Base-by-base conservation (phyloP, 1,139 yeast genomes). In the Pneumocystis carinii region DNA sequence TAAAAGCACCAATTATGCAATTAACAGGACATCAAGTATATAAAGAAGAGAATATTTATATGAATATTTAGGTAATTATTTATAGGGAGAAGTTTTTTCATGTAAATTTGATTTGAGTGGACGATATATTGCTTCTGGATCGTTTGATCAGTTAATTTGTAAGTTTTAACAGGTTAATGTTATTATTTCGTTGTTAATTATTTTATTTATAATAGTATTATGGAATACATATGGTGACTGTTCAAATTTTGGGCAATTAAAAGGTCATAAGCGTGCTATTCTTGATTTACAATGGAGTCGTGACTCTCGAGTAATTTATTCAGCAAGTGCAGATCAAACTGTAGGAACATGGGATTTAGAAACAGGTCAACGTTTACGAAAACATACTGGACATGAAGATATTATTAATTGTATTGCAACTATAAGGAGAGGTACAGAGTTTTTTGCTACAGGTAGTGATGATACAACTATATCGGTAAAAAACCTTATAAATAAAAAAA, bases 381-480 rank as follows among this genome's bases (percentile, higher is more conserved):
- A 81, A 66, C 81, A 81, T 41, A 72, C 72, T 32, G 82, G 80
- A 1, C 87, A 85, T 69, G 75, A 74, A 3, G 75, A 76, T n/a
- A 77, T 79, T 19, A 83, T 86, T 3, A 86, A 87, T 69, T 79
- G 84, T 66, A 72, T 86, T 0, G 77, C 72, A 48, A 69, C 70
- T 35, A 71, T 73, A 61, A 67, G 69, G 3, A 68, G 75, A 4
- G 70, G 77, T 8, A 70, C 73, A 2, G 74, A 74, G 32, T 60
- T 73, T n/a, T 68, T 80, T 3, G 76, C 79, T 2, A 79, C 85
- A 38, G 89, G 82, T 2, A 78, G 84, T 19, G 95, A 87, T 69
- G 90, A 85, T 69, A 90, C 90, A 0, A 66, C 72, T 3, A 75
- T 81, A 0, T 75, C 76, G 8, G 59, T 73, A 60, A 37, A 27